Conservation (phyloP, 2,329 filamentous ascomycete species). For the Pseudohalonectria lignicola region DNA sequence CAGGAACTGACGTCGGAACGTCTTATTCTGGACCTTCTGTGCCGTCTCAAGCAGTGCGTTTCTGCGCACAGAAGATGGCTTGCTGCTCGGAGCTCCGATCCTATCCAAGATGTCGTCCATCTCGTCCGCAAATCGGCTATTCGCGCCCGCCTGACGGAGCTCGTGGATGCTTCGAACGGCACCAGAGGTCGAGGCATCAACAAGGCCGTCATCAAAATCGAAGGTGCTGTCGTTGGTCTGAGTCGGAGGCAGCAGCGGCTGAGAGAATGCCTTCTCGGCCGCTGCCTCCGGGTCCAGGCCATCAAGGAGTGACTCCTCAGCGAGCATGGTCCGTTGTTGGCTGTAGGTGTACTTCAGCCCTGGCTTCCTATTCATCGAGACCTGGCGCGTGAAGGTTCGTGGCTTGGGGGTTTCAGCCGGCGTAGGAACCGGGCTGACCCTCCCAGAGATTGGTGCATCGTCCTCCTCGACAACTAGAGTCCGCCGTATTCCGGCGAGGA, state of each 20-base stretch:
- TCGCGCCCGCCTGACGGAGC: conserved; percentile 53
- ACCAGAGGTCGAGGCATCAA: conserved; percentile 28
- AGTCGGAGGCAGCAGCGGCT: conserved; percentile 13
- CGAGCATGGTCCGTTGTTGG: conserved; percentile 23
- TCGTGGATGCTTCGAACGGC: conserved; percentile 55
- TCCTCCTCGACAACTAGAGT: too few relatives aligned
- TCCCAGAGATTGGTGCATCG: too few relatives aligned
- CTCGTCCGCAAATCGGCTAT: conserved; percentile 54
- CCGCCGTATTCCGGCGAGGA: too few relatives aligned
- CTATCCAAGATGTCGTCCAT: conserved; percentile 53
- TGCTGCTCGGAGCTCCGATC: conserved; percentile 37
- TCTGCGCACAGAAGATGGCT: conserved; percentile 40
- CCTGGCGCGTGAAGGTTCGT: conserved; percentile 11
- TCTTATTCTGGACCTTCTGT: conserved; percentile 47
- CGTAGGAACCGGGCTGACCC: conserved; percentile 5
- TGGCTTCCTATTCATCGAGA: conserved; percentile 15
- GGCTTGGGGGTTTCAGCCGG: conserved; percentile 8
- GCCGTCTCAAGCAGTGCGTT: conserved; percentile 49
- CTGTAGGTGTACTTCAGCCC: conserved; percentile 27
- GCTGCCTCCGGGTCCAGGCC: conserved; percentile 8
- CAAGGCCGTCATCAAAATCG: conserved; percentile 30
- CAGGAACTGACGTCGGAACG: conserved; percentile 59
- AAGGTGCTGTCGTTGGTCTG: conserved; percentile 12
- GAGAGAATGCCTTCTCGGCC: conserved; percentile 11
- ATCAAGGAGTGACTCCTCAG: conserved; percentile 16